Conservation (phyloP, 1,284 basidiomycete genomes). For the Cutaneotrichosporon dermatis region DNA sequence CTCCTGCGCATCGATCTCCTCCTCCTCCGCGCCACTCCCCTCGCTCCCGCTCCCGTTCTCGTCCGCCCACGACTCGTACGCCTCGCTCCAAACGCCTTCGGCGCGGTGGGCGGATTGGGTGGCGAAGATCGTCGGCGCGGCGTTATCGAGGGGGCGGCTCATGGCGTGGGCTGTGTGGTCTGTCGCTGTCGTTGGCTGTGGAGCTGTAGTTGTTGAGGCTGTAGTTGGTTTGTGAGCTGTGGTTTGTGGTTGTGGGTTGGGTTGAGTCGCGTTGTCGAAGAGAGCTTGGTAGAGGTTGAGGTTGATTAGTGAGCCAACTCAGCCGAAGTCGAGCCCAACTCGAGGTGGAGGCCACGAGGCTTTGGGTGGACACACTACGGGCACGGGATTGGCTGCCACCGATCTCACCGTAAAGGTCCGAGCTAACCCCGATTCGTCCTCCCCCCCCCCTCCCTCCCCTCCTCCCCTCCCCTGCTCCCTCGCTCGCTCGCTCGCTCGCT, state of each 20-base stretch:
- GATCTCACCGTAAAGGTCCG: conserved; percentile 15
- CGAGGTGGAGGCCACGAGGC: too few species aligned
- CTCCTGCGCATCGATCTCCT: conserved; percentile 59
- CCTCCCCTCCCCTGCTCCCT: neutral
- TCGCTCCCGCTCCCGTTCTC: neutral
- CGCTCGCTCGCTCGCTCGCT: too few species aligned
- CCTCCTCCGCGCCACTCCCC: conserved; percentile 37
- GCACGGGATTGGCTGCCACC: neutral
- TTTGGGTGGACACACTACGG: too few species aligned
- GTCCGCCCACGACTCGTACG: conserved; percentile 4
- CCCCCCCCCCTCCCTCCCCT: neutral
- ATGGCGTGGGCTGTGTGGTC: conserved; percentile 17
- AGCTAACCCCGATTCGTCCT: conserved; percentile 9
- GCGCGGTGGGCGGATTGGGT: conserved; percentile 20
- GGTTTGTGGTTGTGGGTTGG: too few species aligned
- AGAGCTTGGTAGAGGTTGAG: too few species aligned
- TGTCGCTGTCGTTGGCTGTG: too few species aligned
- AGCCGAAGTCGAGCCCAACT: too few species aligned
- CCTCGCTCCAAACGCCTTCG: conserved; percentile 18
- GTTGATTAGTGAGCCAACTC: too few species aligned
- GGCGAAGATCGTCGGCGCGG: conserved; percentile 43
- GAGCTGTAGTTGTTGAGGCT: too few species aligned
- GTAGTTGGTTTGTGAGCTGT: too few species aligned
- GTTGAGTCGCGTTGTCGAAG: too few species aligned
- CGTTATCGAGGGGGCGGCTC: conserved; percentile 43